Evolutionary conservation across 768 basidiomycete genomes (phyloP).

Genomic region (Collybia nuda): DNA sequence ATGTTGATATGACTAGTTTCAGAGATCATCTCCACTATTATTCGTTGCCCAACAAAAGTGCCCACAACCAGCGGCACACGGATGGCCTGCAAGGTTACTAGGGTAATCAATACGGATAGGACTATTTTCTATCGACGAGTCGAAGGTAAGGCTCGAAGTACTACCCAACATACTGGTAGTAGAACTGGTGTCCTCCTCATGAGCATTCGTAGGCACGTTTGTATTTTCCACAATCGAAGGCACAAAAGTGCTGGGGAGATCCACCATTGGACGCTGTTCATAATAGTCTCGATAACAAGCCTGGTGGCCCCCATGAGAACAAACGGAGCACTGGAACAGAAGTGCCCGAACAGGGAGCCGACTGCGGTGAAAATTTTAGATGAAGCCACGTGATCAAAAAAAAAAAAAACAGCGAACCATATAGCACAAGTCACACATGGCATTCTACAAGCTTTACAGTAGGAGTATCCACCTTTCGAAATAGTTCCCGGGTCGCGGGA

Average conservation of each 20-base stretch:
- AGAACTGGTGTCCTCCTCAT: constrained; percentile 25
- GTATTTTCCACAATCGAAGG: constrained; percentile 4
- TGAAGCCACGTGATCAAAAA: background rate
- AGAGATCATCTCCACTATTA: background rate
- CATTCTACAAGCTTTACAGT: constrained; percentile 56
- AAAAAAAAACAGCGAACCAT: constrained; percentile 53
- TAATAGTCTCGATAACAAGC: constrained; percentile 75
- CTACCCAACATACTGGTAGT: constrained; percentile 9
- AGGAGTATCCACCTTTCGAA: constrained; percentile 46
- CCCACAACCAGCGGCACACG: constrained; percentile 2
- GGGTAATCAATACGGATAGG: constrained; percentile 2
- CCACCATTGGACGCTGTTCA: constrained; percentile 53
- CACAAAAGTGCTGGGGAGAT: constrained; percentile 32
- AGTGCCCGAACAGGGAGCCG: constrained; percentile 74
- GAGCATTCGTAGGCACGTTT: constrained; percentile 8
- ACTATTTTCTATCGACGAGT: constrained; percentile 17
- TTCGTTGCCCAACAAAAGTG: constrained; percentile 3
- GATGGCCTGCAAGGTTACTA: background rate
- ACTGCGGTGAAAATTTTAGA: constrained; percentile 34
- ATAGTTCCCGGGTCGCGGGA: constrained; percentile 20
- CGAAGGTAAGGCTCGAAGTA: constrained; percentile 13
- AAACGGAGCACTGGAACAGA: constrained; percentile 73
- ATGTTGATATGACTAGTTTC: background rate
- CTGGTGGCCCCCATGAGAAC: constrained; percentile 81
- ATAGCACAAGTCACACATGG: constrained; percentile 60